A percentile compares a stretch with the other conserved stretches of the same genome.
Evolutionary conservation across 805 yeast genomes (phyloP).

Genomic region (Candida railenensis): DNA sequence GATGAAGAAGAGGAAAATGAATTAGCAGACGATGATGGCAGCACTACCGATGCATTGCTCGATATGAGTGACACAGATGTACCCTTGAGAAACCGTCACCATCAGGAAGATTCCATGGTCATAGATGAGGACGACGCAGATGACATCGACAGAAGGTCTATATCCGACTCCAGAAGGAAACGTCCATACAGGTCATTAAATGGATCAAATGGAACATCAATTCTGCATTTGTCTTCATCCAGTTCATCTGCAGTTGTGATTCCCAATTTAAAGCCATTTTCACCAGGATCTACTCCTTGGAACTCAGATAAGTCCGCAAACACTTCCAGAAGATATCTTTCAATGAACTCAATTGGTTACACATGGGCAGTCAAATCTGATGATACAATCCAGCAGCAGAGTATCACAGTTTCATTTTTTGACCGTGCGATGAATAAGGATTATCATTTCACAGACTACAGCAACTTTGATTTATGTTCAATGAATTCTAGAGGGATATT

Average conservation of each 20-base stretch:
- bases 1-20: slow-evolving; percentile 13
- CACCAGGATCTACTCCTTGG: slow-evolving; percentile 91
- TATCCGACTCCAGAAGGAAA: slow-evolving; percentile 17
- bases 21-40: slow-evolving; percentile 41
- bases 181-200: slow-evolving; percentile 15
- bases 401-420: slow-evolving; percentile 85
- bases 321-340: slow-evolving; percentile 64
- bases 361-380: slow-evolving; percentile 64
- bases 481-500: slow-evolving; percentile 66
- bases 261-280: slow-evolving; percentile 55
- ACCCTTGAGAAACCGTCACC: slow-evolving; percentile 8
- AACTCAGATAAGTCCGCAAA: slow-evolving; percentile 12
- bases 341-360: slow-evolving; percentile 80
- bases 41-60: slow-evolving; percentile 53
- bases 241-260: slow-evolving; percentile 7
- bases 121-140: slow-evolving; percentile 33
- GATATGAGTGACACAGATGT: slow-evolving; percentile 35
- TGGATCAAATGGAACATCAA: slow-evolving; percentile 9
- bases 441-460: slow-evolving; percentile 79
- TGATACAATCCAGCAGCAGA: slow-evolving; percentile 38
- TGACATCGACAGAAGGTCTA: slow-evolving; percentile 6
- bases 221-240: background rate
- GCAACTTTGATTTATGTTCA: slow-evolving; percentile 71
- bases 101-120: slow-evolving; percentile 34
- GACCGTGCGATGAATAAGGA: slow-evolving; percentile 75